A percentile compares a stretch with the other conserved stretches of the same genome.
phyloP scores from a whole-genome alignment of 75 land plant species.

The Isoetes taiwanensis region DNA sequence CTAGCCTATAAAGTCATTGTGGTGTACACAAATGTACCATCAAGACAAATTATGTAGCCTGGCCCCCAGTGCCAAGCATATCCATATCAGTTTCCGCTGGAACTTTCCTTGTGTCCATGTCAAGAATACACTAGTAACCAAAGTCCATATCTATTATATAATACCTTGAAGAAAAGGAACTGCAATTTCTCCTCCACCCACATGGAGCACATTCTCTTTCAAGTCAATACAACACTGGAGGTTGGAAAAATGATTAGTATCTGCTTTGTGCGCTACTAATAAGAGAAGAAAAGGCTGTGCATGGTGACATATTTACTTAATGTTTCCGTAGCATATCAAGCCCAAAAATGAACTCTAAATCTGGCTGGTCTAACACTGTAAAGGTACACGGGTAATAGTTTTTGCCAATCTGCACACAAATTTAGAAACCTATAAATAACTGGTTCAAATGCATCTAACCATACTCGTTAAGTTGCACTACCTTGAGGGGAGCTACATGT shows the following conservation, averaged over 20 bases:
- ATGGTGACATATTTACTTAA: conserved; percentile 37
- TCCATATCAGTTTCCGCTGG: too few relatives aligned
- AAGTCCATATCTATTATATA: too few relatives aligned
- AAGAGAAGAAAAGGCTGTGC: background rate
- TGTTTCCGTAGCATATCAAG: conserved; percentile 97
- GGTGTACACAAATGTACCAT: too few relatives aligned
- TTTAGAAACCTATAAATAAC: background rate
- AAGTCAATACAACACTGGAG: conserved; percentile 80
- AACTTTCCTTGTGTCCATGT: too few relatives aligned
- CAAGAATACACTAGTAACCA: too few relatives aligned
- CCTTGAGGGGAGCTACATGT: conserved; percentile 97
- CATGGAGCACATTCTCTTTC: conserved; percentile 80
- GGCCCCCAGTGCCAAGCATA: too few relatives aligned
- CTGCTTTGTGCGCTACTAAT: background rate
- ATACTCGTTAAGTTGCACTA: background rate
- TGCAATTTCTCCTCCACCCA: conserved; percentile 93
- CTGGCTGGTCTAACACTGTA: conserved; percentile 74
- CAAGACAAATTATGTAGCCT: background rate
- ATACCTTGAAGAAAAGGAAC: conserved; percentile 95
- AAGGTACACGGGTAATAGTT: conserved; percentile 77
- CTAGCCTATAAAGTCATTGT: too few relatives aligned
- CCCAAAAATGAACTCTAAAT: conserved; percentile 94
- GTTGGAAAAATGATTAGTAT: background rate
- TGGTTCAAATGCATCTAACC: background rate
- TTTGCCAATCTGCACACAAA: conserved; percentile 51